Conservation (phyloP, 768 basidiomycete genomes). For the Exidia glandulosa region DNA sequence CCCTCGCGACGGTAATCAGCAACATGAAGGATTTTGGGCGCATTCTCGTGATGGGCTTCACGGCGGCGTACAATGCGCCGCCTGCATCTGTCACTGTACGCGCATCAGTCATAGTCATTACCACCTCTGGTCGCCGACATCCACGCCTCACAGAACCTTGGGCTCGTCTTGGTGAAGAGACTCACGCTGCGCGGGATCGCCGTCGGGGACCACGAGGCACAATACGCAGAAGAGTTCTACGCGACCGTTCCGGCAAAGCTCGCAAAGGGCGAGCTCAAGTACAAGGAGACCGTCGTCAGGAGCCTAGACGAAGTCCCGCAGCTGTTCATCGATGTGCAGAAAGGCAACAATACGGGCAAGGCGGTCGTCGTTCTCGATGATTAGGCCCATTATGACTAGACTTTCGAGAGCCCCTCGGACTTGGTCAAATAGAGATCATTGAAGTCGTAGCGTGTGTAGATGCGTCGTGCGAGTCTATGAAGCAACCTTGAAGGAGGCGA, state of each 20-base stretch:
- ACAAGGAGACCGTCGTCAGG: conserved; percentile 31
- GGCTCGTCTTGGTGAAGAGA: conserved; percentile 29
- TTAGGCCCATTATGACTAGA: no score
- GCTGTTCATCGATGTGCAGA: conserved; percentile 26
- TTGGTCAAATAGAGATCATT: no score
- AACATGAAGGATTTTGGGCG: conserved; percentile 33
- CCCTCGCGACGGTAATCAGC: conserved; percentile 42
- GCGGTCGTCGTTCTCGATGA: neutral
- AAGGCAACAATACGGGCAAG: conserved; percentile 27
- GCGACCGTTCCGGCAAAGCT: conserved; percentile 28
- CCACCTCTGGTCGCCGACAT: conserved; percentile 6
- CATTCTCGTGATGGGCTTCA: conserved; percentile 28
- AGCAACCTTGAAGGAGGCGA: no score
- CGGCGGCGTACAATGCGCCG: conserved; percentile 17
- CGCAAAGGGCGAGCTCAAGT: conserved; percentile 36
- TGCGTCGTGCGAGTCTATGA: no score
- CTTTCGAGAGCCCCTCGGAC: no score
- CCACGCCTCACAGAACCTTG: conserved; percentile 22
- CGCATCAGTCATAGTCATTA: conserved; percentile 11
- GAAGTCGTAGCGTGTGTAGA: no score
- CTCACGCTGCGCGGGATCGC: conserved; percentile 37
- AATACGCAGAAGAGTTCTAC: conserved; percentile 33
- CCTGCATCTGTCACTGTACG: conserved; percentile 9
- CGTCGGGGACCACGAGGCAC: conserved; percentile 20
- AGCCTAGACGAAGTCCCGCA: conserved; percentile 33